Base-by-base conservation (phyloP, 106 monocot species). In the Chionographis japonica region DNA sequence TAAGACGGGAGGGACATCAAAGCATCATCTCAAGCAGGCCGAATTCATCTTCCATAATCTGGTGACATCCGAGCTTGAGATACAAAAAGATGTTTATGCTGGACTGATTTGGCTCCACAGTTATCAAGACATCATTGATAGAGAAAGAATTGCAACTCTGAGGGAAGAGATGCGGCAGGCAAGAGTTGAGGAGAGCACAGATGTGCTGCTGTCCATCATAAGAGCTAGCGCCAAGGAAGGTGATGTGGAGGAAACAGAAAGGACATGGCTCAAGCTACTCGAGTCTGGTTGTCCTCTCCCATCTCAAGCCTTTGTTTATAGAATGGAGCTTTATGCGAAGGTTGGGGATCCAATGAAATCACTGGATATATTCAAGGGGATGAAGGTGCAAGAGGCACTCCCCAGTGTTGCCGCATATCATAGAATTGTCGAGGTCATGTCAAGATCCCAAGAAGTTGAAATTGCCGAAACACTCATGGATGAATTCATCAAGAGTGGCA, bases 41-140 rank as follows among this genome's bases (percentile, higher is more conserved):
- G 98, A 98, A 55, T 87, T 83, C 68, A 80, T 98, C 50, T 98
- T 81, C 69, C 83, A 83, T 53, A 93, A 98, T 69, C 56, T 98
- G 12, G 66, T 76, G 7, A 87, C 86, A n/a, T 72, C 55, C 18
- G 75, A 80, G 40, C 65, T 90, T 8, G 80, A 87, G 72, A 68
- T 92, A 19, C 70, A 79, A 42, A 90, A 79, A 67, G 98, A 93
- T 53, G 58, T 98, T 7, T 93, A 87, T 69, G 78, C 73, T 5
- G 90, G 98, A n/a, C 61, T 98, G 52, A 87, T 98, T 15, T 85
- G 93, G 93, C 74, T 98, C 20, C 98, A 98, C 52, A 98, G 98
- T 60, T 83, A 87, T 71, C 98, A 98, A 71, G 90, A 98, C 62
- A 58, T 42, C 8, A 75, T 98, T 17, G 87, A 98, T 70, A 72